Percentiles rank a stretch among this genome's conserved stretches.
Conservation (phyloP, 2,329 filamentous ascomycete genomes). For the Hypoxylon sp. region DNA sequence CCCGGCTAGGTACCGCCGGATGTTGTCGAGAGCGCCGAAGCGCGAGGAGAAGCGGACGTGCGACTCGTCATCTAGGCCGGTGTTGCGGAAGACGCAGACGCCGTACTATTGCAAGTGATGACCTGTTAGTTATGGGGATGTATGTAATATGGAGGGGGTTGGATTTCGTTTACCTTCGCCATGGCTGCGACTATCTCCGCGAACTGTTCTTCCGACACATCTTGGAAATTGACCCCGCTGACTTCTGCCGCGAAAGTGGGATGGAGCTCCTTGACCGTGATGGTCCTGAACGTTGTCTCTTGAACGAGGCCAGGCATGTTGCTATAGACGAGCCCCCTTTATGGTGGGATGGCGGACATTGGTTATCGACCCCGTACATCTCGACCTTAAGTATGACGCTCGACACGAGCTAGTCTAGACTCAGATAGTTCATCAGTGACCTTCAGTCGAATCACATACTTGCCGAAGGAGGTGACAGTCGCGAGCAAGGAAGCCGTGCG, state of each 20-base stretch:
- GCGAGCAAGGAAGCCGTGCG: slow-evolving; percentile 35
- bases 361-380: neutral
- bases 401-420: neutral
- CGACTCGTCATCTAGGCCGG: slow-evolving; percentile 60
- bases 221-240: slow-evolving; percentile 50
- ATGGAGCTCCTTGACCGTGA: slow-evolving; percentile 47
- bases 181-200: slow-evolving; percentile 50
- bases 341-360: neutral
- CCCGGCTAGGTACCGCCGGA: slow-evolving; percentile 60
- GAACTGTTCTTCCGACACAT: slow-evolving; percentile 51
- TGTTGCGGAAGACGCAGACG: slow-evolving; percentile 63
- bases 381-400: neutral
- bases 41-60: slow-evolving; percentile 63
- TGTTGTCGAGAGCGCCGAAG: slow-evolving; percentile 68
- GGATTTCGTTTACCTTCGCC: slow-evolving; percentile 49
- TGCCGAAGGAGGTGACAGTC: slow-evolving; percentile 38
- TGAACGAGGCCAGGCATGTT: slow-evolving; percentile 49
- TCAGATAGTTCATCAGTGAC: slow-evolving; percentile 17
- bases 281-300: slow-evolving; percentile 45
- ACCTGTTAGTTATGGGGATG: neutral
- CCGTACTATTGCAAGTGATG: slow-evolving; percentile 57
- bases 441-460: slow-evolving; percentile 35
- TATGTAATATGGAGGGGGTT: neutral
- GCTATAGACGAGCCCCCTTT: neutral
- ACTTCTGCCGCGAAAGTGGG: slow-evolving; percentile 51